A percentile compares a stretch with the other conserved stretches of the same genome.
phyloP scores from a whole-genome alignment of 495 filamentous ascomycete genomes.

The Penicillium coffeae region DNA sequence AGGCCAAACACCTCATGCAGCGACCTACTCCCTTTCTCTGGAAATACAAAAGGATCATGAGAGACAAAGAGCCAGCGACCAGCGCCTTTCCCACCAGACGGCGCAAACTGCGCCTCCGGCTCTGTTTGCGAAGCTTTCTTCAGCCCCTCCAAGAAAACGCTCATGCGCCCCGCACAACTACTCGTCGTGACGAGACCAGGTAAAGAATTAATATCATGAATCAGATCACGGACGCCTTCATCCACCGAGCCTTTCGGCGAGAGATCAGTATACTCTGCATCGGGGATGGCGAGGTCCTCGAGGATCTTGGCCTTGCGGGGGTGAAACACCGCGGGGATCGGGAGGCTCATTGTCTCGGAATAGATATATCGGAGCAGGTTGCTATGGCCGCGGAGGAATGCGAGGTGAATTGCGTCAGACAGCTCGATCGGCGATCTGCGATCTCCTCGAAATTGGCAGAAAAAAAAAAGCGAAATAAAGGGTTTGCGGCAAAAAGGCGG shows the following conservation, averaged over 20 bases:
- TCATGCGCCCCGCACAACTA: conserved; percentile 81
- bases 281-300: conserved; percentile 56
- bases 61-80: conserved; percentile 85
- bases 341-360: no score
- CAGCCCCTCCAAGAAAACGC: conserved; percentile 78
- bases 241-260: conserved; percentile 88
- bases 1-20: conserved; percentile 34
- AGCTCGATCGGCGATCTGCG: conserved; percentile 2
- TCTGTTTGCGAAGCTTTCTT: conserved; percentile 34
- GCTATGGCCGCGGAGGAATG: not conserved
- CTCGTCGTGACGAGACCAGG: conserved; percentile 82
- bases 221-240: conserved; percentile 66
- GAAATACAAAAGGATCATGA: conserved; percentile 59
- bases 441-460: conserved; percentile 4
- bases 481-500: conserved; percentile 14
- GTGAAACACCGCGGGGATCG: conserved; percentile 46
- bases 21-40: not conserved
- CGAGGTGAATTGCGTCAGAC: conserved; percentile 6
- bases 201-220: conserved; percentile 68
- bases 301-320: conserved; percentile 64
- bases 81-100: conserved; percentile 75
- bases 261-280: conserved; percentile 65
- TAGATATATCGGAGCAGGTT: no score
- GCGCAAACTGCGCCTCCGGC: conserved; percentile 34
- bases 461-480: conserved; percentile 1